Conservation (phyloP, 495 filamentous ascomycete genomes). For the Penicillium paradoxum region DNA sequence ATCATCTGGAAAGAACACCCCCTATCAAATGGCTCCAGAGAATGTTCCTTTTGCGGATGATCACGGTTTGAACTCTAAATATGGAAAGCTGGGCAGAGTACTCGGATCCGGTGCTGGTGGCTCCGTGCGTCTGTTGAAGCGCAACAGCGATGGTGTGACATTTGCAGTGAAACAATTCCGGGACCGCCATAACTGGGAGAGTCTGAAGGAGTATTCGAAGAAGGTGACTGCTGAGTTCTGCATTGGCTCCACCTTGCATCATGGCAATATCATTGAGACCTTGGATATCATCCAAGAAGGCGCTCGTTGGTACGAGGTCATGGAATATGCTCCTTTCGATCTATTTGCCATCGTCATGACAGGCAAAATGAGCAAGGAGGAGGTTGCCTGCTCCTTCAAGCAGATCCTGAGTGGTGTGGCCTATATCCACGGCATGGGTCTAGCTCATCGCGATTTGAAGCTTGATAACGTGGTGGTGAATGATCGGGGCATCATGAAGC, state of each 20-base stretch:
- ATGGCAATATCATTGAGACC: constrained; percentile 98
- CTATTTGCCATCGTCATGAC: constrained; percentile 99
- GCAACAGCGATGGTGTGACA: constrained; percentile 80
- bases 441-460: constrained; percentile 95
- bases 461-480: constrained; percentile 98
- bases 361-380: constrained; percentile 91
- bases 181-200: constrained; percentile 88
- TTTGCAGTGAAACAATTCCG: constrained; percentile 98
- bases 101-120: constrained; percentile 92
- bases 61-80: constrained; percentile 84
- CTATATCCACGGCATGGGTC: constrained; percentile 94
- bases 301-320: constrained; percentile 95
- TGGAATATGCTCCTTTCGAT: constrained; percentile 98
- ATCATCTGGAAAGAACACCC: constrained; percentile 52
- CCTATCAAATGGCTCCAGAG: constrained; percentile 49
- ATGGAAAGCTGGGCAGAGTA: constrained; percentile 91
- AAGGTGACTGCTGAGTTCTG: constrained; percentile 99
- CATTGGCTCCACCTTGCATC: constrained; percentile 92
- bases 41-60: constrained; percentile 91
- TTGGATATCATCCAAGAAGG: constrained; percentile 96
- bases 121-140: constrained; percentile 90
- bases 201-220: constrained; percentile 91
- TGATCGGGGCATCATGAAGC: constrained; percentile 97
- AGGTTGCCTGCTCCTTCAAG: constrained; percentile 84
- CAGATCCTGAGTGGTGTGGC: constrained; percentile 95